These are phyloP conservation scores for Tetradesmus obliquus DNA, from an alignment of 139 green algal species.

Conservation along the genomic window DNA sequence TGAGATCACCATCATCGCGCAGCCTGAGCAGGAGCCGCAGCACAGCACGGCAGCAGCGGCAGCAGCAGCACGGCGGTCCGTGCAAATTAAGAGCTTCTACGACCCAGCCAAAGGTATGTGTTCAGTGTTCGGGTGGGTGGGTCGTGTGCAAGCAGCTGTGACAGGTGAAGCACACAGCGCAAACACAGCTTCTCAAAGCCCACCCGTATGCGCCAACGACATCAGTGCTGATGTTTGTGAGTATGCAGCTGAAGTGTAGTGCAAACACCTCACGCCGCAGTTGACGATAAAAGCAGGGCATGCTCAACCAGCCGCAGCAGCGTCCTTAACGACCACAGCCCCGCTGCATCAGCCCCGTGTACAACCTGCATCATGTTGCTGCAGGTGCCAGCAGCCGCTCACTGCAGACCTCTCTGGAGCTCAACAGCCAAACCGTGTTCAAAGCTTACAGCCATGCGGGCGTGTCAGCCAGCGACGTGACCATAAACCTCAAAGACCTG, in stretches of 20 bases:
- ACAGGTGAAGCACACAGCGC: not conserved
- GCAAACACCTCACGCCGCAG: not conserved
- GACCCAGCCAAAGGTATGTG: slow-evolving; percentile 73
- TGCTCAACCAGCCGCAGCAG: not conserved
- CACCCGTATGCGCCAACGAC: not conserved
- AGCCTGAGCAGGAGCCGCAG: slow-evolving; percentile 42
- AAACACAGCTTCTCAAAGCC: not conserved
- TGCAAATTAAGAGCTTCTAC: slow-evolving; percentile 73
- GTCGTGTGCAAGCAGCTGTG: not conserved
- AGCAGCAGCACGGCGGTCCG: slow-evolving; percentile 15
- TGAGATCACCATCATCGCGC: slow-evolving; percentile 80
- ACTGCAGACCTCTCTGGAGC: slow-evolving; percentile 69
- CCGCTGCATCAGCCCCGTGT: not conserved
- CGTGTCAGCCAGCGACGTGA: slow-evolving; percentile 63
- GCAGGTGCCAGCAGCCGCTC: slow-evolving; percentile 52
- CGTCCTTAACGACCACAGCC: not conserved
- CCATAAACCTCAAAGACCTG: slow-evolving; percentile 81
- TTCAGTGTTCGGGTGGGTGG: not conserved
- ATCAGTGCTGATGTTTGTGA: too few species aligned
- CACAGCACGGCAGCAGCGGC: not conserved
- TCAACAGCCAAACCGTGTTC: slow-evolving; percentile 74
- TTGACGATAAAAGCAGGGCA: too few species aligned
- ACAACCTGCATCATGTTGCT: not conserved
- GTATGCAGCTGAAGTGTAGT: not conserved
- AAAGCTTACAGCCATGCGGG: slow-evolving; percentile 63